Percentiles rank a stretch among this genome's conserved stretches.
Evolutionary conservation across 257 asterid genomes (phyloP).

Genomic region (Petunia axillaris): DNA sequence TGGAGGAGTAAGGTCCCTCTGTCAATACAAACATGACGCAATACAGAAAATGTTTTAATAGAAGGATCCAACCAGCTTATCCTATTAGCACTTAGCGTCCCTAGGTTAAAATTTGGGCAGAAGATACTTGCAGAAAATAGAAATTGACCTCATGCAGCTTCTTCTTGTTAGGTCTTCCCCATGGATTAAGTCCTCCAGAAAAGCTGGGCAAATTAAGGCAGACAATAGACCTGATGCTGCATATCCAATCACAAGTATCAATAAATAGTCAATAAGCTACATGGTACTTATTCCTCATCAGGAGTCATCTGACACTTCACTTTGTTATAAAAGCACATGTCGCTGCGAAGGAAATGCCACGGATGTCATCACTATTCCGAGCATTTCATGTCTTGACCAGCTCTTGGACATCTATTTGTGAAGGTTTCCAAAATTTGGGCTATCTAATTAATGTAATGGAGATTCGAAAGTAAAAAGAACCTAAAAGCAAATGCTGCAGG

Average conservation of each 20-base stretch:
- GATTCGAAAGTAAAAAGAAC: not conserved
- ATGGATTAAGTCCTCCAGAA: conserved; percentile 96
- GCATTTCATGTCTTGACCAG: not conserved
- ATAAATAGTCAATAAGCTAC: not conserved
- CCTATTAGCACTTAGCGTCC: not conserved
- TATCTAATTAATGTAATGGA: not conserved
- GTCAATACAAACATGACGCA: conserved; percentile 28
- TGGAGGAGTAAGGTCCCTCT: conserved; percentile 80
- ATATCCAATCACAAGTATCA: conserved; percentile 16
- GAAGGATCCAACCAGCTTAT: not conserved
- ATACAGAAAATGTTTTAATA: not conserved
- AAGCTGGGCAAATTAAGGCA: conserved; percentile 95
- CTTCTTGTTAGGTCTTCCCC: conserved; percentile 76
- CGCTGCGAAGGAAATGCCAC: not conserved
- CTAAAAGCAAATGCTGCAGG: not conserved
- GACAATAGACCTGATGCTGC: conserved; percentile 83
- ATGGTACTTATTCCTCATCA: too few species aligned
- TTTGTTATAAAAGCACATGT: not conserved
- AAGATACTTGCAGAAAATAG: conserved; percentile 29
- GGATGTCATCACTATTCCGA: not conserved
- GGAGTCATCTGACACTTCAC: too few species aligned
- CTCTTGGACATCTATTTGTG: not conserved
- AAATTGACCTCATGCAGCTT: conserved; percentile 54
- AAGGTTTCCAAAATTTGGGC: not conserved
- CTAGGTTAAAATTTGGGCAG: not conserved